phyloP scores from a whole-genome alignment of 1,284 basidiomycete genomes.

The Malassezia globosa region DNA sequence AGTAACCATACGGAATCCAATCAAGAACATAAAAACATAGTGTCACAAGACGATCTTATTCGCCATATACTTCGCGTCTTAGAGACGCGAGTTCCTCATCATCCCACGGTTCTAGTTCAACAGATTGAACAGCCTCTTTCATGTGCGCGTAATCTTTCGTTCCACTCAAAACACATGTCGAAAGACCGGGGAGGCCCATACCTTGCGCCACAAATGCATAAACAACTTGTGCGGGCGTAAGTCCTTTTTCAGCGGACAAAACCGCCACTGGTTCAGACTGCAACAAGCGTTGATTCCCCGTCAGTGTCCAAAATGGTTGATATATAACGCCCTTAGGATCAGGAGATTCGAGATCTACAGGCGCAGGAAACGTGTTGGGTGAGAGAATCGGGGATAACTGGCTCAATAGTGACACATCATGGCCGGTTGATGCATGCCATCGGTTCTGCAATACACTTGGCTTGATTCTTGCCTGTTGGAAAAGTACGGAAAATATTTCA shows the following conservation, averaged over 20 bases:
- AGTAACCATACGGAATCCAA: too few relatives aligned
- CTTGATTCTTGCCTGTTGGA: constrained; percentile 21
- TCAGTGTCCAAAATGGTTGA: constrained; percentile 44
- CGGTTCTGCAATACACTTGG: constrained; percentile 38
- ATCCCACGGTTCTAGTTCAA: constrained; percentile 10
- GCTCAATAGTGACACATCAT: constrained; percentile 39
- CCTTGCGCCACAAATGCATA: constrained; percentile 32
- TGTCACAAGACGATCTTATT: constrained; percentile 21
- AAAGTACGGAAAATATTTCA: constrained; percentile 29
- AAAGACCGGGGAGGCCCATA: constrained; percentile 30
- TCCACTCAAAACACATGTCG: constrained; percentile 29
- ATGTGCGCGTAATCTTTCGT: constrained; percentile 33
- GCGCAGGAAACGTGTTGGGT: constrained; percentile 31
- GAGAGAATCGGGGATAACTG: constrained; percentile 29
- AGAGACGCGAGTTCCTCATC: constrained; percentile 24
- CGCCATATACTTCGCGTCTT: constrained; percentile 35
- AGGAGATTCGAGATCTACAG: not conserved
- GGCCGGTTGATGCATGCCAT: constrained; percentile 40
- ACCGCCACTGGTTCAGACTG: constrained; percentile 21
- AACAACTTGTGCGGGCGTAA: constrained; percentile 32
- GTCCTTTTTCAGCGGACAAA: constrained; percentile 17
- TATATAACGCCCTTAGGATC: constrained; percentile 22
- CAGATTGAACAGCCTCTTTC: constrained; percentile 28
- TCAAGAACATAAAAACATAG: too few relatives aligned
- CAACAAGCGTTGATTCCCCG: constrained; percentile 34